A percentile compares a stretch with the other conserved stretches of the same genome.
Conservation (phyloP, 768 basidiomycete species). For the Russula griseocarnosa region DNA sequence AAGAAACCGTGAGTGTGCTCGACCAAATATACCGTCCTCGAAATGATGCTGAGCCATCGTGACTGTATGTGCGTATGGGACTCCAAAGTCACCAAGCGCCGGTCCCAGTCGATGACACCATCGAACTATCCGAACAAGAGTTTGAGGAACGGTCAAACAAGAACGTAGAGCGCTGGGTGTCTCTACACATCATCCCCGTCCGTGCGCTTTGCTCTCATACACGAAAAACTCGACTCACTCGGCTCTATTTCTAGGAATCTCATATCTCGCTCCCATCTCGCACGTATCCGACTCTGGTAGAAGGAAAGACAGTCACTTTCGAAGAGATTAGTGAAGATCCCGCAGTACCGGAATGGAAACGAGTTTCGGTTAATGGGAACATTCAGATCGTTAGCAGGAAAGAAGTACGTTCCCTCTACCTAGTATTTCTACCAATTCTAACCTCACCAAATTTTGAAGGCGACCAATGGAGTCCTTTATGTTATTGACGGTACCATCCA, state of each 20-base stretch:
- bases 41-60: background rate
- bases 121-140: constrained; percentile 63
- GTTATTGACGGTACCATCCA: constrained; percentile 52
- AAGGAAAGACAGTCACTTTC: constrained; percentile 57
- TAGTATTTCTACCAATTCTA: background rate
- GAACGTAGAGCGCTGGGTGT: constrained; percentile 78
- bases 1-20: constrained; percentile 68
- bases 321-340: constrained; percentile 37
- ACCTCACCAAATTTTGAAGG: constrained; percentile 36
- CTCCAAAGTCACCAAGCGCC: constrained; percentile 57
- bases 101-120: constrained; percentile 38
- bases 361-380: constrained; percentile 52
- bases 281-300: constrained; percentile 55
- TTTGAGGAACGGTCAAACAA: constrained; percentile 54
- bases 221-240: background rate
- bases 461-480: constrained; percentile 54
- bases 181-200: constrained; percentile 81
- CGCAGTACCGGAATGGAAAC: constrained; percentile 51
- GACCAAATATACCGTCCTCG: too few relatives aligned
- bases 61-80: background rate
- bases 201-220: constrained; percentile 27
- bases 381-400: constrained; percentile 55
- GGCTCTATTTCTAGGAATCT: constrained; percentile 38
- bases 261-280: constrained; percentile 45
- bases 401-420: constrained; percentile 44